A percentile compares a stretch with the other conserved stretches of the same genome.
Conservation (phyloP, 805 yeast genomes). For the Barnettozyma salicaria region DNA sequence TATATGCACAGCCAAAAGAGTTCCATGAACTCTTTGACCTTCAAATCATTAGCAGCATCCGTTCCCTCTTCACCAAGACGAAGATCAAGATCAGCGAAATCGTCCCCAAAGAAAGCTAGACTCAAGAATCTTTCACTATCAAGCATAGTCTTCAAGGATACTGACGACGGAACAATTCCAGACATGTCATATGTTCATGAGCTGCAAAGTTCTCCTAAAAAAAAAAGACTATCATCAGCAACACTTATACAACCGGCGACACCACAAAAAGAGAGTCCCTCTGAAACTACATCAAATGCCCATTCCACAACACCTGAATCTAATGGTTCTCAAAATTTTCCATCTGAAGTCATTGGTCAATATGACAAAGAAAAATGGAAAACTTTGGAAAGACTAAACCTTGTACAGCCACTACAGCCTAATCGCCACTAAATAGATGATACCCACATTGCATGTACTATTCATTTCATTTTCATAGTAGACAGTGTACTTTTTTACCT, state of each 20-base stretch:
- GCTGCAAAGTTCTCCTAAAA: slow-evolving; percentile 21
- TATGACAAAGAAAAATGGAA: slow-evolving; percentile 65
- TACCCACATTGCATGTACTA: no score
- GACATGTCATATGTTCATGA: slow-evolving; percentile 24
- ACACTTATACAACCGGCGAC: slow-evolving; percentile 5
- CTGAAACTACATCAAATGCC: slow-evolving; percentile 23
- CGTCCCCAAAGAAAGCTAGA: slow-evolving; percentile 16
- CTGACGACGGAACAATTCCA: slow-evolving; percentile 12
- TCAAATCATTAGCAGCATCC: slow-evolving; percentile 12
- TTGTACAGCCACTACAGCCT: slow-evolving; percentile 9
- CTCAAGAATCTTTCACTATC: slow-evolving; percentile 25
- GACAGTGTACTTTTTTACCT: no score
- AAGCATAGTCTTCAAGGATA: slow-evolving; percentile 22
- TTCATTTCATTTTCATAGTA: no score
- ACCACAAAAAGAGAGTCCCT: slow-evolving; percentile 8
- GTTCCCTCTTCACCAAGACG: slow-evolving; percentile 21
- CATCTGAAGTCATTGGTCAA: slow-evolving; percentile 55
- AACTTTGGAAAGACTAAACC: slow-evolving; percentile 37
- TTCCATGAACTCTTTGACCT: slow-evolving; percentile 14
- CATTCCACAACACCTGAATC: slow-evolving; percentile 29
- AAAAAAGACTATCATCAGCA: slow-evolving; percentile 5
- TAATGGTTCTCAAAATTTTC: slow-evolving; percentile 37
- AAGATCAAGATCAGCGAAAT: slow-evolving; percentile 9
- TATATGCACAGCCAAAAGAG: slow-evolving; percentile 18
- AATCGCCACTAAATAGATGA: neutral